A percentile compares a stretch with the other conserved stretches of the same genome.
Evolutionary conservation across 495 filamentous ascomycete genomes (phyloP).

Genomic region (Cercophora sp.): DNA sequence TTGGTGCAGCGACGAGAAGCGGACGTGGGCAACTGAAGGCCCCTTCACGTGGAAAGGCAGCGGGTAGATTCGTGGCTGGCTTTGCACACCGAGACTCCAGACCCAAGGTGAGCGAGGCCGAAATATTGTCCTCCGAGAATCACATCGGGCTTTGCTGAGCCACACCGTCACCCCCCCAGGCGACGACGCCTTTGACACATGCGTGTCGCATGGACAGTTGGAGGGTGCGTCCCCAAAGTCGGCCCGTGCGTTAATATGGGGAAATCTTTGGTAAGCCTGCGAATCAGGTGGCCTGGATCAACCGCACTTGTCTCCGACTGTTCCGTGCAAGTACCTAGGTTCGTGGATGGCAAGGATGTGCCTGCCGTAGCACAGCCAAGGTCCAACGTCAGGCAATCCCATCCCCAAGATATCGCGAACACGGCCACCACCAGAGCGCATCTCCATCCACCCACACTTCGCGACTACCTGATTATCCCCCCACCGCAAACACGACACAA

Average conservation of each 20-base stretch:
- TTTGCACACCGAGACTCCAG: no score
- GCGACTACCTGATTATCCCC: no score
- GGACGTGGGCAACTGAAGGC: no score
- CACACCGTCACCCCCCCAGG: not conserved
- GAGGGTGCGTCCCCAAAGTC: no score
- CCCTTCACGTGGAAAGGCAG: no score
- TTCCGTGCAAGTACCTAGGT: no score
- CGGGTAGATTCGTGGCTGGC: no score
- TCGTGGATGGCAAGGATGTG: no score
- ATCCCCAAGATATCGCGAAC: no score
- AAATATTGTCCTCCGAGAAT: slow-evolving; percentile 1
- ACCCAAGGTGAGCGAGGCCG: not conserved
- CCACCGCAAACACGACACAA: not conserved
- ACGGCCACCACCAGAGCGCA: not conserved
- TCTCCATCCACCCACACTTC: not conserved
- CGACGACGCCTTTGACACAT: not conserved
- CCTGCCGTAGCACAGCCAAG: slow-evolving; percentile 1
- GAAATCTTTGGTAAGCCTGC: not conserved
- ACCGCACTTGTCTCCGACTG: no score
- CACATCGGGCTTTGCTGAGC: slow-evolving; percentile 9
- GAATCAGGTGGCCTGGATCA: slow-evolving; percentile 1
- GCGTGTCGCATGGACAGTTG: not conserved
- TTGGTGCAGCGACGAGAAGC: no score
- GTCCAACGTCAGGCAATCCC: no score
- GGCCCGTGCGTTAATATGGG: not conserved